Evolutionary conservation across 2,329 filamentous ascomycete genomes (phyloP).

Genomic region (Ophiostoma quercus): DNA sequence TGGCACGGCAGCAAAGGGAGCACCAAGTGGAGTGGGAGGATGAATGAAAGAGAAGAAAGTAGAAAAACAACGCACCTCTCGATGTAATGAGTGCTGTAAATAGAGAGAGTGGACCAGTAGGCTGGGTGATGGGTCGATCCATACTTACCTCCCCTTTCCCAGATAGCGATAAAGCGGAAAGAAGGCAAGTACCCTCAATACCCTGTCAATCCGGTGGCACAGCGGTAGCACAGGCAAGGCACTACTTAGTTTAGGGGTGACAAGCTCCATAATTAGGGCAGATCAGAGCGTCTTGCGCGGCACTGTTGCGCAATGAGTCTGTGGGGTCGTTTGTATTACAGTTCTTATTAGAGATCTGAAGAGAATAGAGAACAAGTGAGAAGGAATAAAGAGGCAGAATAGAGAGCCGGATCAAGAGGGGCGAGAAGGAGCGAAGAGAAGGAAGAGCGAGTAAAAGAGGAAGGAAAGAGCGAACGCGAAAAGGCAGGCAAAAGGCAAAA

Average conservation of each 20-base stretch:
- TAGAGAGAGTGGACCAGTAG: background rate
- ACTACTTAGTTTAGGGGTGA: background rate
- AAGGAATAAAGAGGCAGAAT: background rate
- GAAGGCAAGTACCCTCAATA: too few relatives aligned
- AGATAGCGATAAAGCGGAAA: background rate
- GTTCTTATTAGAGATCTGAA: too few relatives aligned
- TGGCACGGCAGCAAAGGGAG: conserved; percentile 8
- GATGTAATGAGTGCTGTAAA: background rate
- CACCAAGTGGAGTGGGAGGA: background rate
- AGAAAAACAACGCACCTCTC: background rate
- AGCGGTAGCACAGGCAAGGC: background rate
- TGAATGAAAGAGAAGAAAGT: background rate
- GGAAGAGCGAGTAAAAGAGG: background rate
- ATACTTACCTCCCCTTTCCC: background rate
- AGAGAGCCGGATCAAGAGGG: background rate
- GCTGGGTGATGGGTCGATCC: conserved; percentile 8
- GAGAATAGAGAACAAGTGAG: background rate
- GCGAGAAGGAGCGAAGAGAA: too few relatives aligned
- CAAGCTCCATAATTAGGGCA: conserved; percentile 22
- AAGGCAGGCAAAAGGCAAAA: background rate
- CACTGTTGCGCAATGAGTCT: background rate
- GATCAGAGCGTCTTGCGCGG: conserved; percentile 11
- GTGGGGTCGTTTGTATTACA: too few relatives aligned
- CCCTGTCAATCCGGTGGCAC: background rate
- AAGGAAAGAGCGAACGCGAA: background rate